Percentiles rank a stretch among this genome's conserved stretches.
Evolutionary conservation across 2,329 filamentous ascomycete genomes (phyloP).

Genomic region (Graphium sp.): DNA sequence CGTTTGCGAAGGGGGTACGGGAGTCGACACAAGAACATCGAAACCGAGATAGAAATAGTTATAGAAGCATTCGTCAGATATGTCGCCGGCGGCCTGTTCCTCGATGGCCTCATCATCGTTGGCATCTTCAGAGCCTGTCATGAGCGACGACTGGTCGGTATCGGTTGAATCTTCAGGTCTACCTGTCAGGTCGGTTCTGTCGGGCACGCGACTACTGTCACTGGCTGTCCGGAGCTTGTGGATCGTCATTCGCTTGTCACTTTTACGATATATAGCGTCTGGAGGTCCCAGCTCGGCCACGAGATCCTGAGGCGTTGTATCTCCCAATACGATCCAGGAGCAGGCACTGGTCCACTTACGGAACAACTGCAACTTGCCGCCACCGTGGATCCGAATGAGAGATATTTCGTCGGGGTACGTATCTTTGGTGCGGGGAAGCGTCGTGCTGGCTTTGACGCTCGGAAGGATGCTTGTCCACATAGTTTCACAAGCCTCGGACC

Average conservation of each 20-base stretch:
- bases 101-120: constrained; percentile 40
- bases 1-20: constrained; percentile 44
- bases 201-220: neutral
- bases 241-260: constrained; percentile 75
- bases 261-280: constrained; percentile 85
- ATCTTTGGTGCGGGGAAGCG: constrained; percentile 57
- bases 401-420: constrained; percentile 80
- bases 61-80: constrained; percentile 71
- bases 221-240: constrained; percentile 43
- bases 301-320: constrained; percentile 84
- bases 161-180: constrained; percentile 45
- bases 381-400: constrained; percentile 59
- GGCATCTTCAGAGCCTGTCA: constrained; percentile 53
- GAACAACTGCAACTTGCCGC: constrained; percentile 61
- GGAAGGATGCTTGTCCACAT: constrained; percentile 63
- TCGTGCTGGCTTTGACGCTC: constrained; percentile 54
- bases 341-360: constrained; percentile 51
- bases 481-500: constrained; percentile 63
- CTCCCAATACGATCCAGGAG: constrained; percentile 59
- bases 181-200: constrained; percentile 20
- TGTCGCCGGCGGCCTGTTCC: constrained; percentile 32
- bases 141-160: constrained; percentile 59
- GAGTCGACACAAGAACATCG: constrained; percentile 77
- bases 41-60: constrained; percentile 97
- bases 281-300: constrained; percentile 83